Conservation (phyloP, 257 asterid species). For the Nicotiana tomentosiformis region DNA sequence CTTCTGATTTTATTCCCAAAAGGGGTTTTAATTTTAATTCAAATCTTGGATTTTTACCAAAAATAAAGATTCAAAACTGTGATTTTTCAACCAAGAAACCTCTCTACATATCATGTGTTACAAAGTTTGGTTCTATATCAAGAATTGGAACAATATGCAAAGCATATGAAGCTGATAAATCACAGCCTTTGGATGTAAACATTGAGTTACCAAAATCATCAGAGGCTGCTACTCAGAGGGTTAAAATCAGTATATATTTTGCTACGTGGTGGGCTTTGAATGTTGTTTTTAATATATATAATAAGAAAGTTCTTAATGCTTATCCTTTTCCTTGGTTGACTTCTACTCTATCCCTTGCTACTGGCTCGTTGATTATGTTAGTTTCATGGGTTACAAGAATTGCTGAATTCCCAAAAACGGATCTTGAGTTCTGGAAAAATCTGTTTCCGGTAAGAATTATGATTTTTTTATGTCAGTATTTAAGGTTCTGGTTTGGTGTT, state of each 20-base stretch:
- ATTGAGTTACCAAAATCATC: conserved; percentile 1
- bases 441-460: conserved; percentile 13
- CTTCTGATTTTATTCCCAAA: neutral
- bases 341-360: conserved; percentile 19
- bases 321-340: conserved; percentile 24
- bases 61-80: neutral
- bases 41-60: neutral
- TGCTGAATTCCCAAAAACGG: conserved; percentile 22
- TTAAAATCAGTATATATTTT: conserved; percentile 18
- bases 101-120: neutral
- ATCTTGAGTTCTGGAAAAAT: conserved; percentile 19
- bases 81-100: neutral
- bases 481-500: neutral
- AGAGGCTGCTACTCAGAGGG: conserved; percentile 13
- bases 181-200: conserved; percentile 4
- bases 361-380: conserved; percentile 18
- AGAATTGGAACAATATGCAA: neutral
- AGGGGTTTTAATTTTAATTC: neutral
- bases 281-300: conserved; percentile 21
- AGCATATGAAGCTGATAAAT: conserved; percentile 16
- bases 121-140: neutral
- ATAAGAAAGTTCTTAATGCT: conserved; percentile 23
- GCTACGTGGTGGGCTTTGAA: conserved; percentile 27
- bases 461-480: neutral
- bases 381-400: conserved; percentile 22